phyloP scores from a whole-genome alignment of 2,329 filamentous ascomycete species.

The Acephala macrosclerotiorum region DNA sequence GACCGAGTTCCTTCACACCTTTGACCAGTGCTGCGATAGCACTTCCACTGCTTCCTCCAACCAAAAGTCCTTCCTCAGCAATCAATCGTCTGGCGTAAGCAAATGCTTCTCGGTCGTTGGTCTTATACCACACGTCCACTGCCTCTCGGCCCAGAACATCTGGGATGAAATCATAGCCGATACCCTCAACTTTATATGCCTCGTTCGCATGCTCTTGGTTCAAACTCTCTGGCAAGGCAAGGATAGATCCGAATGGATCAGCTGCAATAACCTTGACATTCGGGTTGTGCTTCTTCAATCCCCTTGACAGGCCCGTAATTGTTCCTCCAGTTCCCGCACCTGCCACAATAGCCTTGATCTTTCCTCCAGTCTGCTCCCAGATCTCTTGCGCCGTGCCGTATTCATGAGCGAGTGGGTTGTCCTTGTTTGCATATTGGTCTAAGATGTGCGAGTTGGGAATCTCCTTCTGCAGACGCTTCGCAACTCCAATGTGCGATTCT shows the following conservation, averaged over 20 bases:
- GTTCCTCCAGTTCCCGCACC: slow-evolving; percentile 96
- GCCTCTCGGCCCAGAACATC: slow-evolving; percentile 83
- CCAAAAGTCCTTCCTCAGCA: slow-evolving; percentile 90
- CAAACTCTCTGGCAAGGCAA: slow-evolving; percentile 80
- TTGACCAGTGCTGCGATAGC: slow-evolving; percentile 84
- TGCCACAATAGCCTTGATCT: slow-evolving; percentile 83
- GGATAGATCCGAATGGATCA: slow-evolving; percentile 89
- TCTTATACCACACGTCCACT: slow-evolving; percentile 98
- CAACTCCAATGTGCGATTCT: slow-evolving; percentile 97
- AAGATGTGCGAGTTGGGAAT: slow-evolving; percentile 96
- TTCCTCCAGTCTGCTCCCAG: slow-evolving; percentile 87
- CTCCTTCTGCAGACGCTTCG: slow-evolving; percentile 88
- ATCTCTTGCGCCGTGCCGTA: slow-evolving; percentile 95
- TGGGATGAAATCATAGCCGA: slow-evolving; percentile 98
- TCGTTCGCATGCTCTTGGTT: slow-evolving; percentile 85
- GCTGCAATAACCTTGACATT: slow-evolving; percentile 90
- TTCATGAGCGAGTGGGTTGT: slow-evolving; percentile 96
- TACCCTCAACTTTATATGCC: slow-evolving; percentile 97
- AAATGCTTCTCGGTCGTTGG: slow-evolving; percentile 91
- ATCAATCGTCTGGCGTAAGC: slow-evolving; percentile 89
- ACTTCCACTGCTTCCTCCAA: slow-evolving; percentile 92
- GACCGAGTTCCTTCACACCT: slow-evolving; percentile 77
- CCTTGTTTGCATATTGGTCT: slow-evolving; percentile 90
- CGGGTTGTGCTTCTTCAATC: slow-evolving; percentile 85
- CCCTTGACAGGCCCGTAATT: slow-evolving; percentile 86